A percentile compares a stretch with the other conserved stretches of the same genome.
Evolutionary conservation across 352 stramenopile species (phyloP).

Genomic region (Pythium oligandrum): DNA sequence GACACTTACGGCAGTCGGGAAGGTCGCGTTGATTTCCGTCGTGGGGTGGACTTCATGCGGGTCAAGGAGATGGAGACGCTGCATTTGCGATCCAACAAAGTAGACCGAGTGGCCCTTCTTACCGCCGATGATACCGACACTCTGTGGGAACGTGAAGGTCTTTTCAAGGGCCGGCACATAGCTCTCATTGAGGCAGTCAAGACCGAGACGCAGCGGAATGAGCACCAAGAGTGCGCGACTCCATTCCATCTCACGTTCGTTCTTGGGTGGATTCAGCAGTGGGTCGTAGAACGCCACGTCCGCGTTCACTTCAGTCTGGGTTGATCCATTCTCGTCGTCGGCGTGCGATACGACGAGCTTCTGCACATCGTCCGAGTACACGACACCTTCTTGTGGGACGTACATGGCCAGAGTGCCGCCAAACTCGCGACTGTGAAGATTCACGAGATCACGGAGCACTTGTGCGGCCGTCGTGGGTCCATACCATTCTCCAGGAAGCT

Average conservation of each 20-base stretch:
- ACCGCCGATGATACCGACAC: slow-evolving; percentile 92
- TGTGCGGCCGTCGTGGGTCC: slow-evolving; percentile 86
- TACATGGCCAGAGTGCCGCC: slow-evolving; percentile 58
- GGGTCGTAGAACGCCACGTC: slow-evolving; percentile 71
- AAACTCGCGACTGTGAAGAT: slow-evolving; percentile 50
- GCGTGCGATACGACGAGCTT: slow-evolving; percentile 68
- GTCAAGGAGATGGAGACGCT: slow-evolving; percentile 80
- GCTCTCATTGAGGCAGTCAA: slow-evolving; percentile 80
- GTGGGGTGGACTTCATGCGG: slow-evolving; percentile 74
- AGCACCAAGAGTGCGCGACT: slow-evolving; percentile 87
- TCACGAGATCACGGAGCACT: slow-evolving; percentile 86
- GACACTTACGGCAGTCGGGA: slow-evolving; percentile 57
- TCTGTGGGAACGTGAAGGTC: slow-evolving; percentile 90
- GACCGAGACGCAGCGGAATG: slow-evolving; percentile 88
- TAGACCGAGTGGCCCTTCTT: slow-evolving; percentile 94
- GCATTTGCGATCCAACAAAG: slow-evolving; percentile 90
- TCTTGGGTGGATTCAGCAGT: slow-evolving; percentile 64
- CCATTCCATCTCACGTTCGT: slow-evolving; percentile 58
- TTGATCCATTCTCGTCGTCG: slow-evolving; percentile 14
- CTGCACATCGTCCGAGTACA: slow-evolving; percentile 76
- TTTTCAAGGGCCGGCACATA: slow-evolving; percentile 76
- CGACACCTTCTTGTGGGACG: slow-evolving; percentile 77
- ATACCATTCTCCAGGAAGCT: slow-evolving; percentile 91
- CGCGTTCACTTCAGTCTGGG: slow-evolving; percentile 7
- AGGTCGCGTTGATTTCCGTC: slow-evolving; percentile 62